Evolutionary conservation across 306 rosid species (phyloP), one percentile per base, ranked within the genome.

Genomic region (Gynostemma pentaphyllum): DNA sequence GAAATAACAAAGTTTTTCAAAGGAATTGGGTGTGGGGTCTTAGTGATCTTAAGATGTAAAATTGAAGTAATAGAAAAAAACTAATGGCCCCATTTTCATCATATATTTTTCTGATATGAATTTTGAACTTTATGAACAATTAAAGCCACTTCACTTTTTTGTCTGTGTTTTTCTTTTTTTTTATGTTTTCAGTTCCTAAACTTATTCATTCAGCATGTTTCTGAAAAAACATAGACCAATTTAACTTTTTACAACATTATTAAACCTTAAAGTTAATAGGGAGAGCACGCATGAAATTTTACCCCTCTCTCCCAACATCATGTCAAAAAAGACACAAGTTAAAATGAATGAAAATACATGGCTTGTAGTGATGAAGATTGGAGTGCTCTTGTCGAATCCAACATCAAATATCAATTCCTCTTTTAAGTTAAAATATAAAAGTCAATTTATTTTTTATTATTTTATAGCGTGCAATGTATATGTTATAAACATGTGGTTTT

Each of bases 331-430:
- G 65, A 32, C 65, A 19, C 30, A 59, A 32, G 65, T 36, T 37
- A 37, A 59, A 59, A 59, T 59, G 65, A 59, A 59, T 59, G 65
- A 59, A 13, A n/a, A n/a, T n/a, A 59, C 65, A 44, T 59, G 65
- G 44, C n/a, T n/a, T 56, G 65, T 59, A 22, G 21, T 59, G 30
- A 59, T 59, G 47, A 19, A 2, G 16, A 37, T n/a, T 59, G 47
- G 47, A 59, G 32, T 59, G 47, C 65, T 59, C 32, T 59, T 59
- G 65, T 59, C 65, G 30, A 2, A 37, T 18, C 14, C 28, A 56
- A 16, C 30, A 34, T 34, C 37, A 3, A 32, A 3, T 7, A 32
- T 32, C 64, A 57, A 36, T 59, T 36, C 14, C 65, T 59, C 45
- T 37, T 18, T 21, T 0, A 59, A 30, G 37, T 57, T 32, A 3